Base-by-base conservation (phyloP, 2,329 filamentous ascomycete genomes). In the Diaporthe citriasiana region DNA sequence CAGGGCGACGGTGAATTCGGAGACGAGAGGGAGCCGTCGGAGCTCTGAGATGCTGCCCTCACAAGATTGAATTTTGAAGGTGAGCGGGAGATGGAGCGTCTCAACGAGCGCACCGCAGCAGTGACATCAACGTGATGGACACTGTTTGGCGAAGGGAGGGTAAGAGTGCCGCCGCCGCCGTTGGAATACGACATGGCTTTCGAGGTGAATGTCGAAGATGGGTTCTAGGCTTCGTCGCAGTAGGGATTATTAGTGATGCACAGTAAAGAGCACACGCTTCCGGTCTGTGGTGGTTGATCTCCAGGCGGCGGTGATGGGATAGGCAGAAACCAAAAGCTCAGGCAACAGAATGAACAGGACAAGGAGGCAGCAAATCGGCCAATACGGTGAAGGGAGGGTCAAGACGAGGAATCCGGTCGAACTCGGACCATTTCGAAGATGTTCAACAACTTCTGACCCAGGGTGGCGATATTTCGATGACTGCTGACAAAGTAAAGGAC, bases 21-120 rank as follows among this genome's bases (percentile, higher is more conserved):
- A 59, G 89, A 90, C 63, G 87, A 87, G 59, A 86, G 84, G 72
- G 91, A 89, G 76, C 81, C 80, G 45, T 88, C 84, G 19, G 87
- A 85, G 73, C 82, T 84, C 76, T 87, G 85, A 0, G 88, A 89
- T 57, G 82, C 82, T 59, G 85, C 82, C 76, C 87, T 86, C 68
- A 83, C 82, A 47, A 97, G 85, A 73, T 90, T 89, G 82, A 97
- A 96, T 82, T 97, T 97, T 42, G 96, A 98, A 15, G 96, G 96
- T n/a, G 96, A 98, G 79, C 95, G 91, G 73, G 95, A 98, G 76
- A 98, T 88, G 35, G 96, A 98, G 78, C 95, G 93, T 77, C 95
- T 90, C 74, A 98, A 87, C 79, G 95, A 94, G 80, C 94, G 91
- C 76, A 98, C 93, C 68, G 94, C 92, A 76, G 93, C 93, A 71